Percentiles rank a stretch among this genome's conserved stretches.
phyloP scores from a whole-genome alignment of 1,139 yeast species.

The Hanseniaspora sp. region DNA sequence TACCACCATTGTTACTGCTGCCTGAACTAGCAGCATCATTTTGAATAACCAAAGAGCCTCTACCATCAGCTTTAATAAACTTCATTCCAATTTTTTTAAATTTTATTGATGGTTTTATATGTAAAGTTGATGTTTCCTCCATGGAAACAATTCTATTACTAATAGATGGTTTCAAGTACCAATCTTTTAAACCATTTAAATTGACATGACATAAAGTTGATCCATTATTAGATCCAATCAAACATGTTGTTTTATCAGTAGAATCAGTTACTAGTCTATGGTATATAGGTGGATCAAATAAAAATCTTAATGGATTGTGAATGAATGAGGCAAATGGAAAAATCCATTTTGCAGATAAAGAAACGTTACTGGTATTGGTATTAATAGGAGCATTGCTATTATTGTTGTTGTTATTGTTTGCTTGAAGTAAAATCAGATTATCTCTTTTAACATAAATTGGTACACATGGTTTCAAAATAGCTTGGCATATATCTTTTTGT shows the following conservation, averaged over 20 bases:
- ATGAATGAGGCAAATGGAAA: conserved; percentile 9
- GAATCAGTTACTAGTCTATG: conserved; percentile 22
- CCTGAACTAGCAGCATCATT: conserved; percentile 25
- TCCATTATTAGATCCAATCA: conserved; percentile 19
- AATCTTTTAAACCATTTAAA: conserved; percentile 27
- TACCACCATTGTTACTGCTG: conserved; percentile 13
- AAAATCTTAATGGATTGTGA: conserved; percentile 20
- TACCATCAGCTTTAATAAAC: conserved; percentile 25
- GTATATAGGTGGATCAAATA: conserved; percentile 21
- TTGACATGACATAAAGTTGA: conserved; percentile 25
- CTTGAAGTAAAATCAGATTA: conserved; percentile 19
- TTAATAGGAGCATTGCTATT: conserved; percentile 10
- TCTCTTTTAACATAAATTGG: conserved; percentile 23
- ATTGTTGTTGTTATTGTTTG: conserved; percentile 10
- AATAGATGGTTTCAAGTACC: conserved; percentile 27
- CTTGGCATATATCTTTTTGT: conserved; percentile 13
- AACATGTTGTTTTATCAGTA: conserved; percentile 20
- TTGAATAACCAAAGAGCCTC: conserved; percentile 27
- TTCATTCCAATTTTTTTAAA: conserved; percentile 18
- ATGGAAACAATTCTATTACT: conserved; percentile 25
- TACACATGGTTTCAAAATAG: conserved; percentile 19
- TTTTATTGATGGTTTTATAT: conserved; percentile 19
- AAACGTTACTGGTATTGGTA: conserved; percentile 15
- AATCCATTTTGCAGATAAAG: conserved; percentile 23
- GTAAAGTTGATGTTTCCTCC: conserved; percentile 27